phyloP scores from a whole-genome alignment of 148 eudicot genomes.

The Rheum nobile region DNA sequence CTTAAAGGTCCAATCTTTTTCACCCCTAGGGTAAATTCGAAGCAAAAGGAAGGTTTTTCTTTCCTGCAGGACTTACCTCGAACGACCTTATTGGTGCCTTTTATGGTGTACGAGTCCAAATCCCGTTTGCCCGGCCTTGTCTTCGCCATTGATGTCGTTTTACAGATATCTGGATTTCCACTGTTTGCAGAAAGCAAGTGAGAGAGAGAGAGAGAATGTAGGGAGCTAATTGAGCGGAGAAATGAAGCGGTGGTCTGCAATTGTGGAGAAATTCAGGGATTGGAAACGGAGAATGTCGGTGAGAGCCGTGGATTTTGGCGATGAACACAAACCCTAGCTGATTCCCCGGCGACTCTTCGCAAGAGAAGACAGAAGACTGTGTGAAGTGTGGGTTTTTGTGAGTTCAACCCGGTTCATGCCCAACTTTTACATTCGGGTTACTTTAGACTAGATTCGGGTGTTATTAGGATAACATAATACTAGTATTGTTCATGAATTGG shows the following conservation, averaged over 20 bases:
- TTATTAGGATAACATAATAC: background rate
- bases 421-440: background rate
- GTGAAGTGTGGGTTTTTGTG: background rate
- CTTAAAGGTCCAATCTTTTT: background rate
- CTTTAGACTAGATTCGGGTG: no score
- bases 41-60: background rate
- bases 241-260: background rate
- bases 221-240: background rate
- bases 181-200: background rate
- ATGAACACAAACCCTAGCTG: slow-evolving; percentile 21
- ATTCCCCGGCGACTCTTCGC: background rate
- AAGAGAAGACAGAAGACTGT: background rate
- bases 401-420: background rate
- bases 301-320: slow-evolving; percentile 21
- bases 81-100: slow-evolving; percentile 66
- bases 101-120: slow-evolving; percentile 52
- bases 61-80: slow-evolving; percentile 25
- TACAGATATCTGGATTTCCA: background rate
- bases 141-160: slow-evolving; percentile 38
- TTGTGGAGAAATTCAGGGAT: slow-evolving; percentile 1
- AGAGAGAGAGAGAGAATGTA: background rate
- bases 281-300: background rate
- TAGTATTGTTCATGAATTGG: background rate
- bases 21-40: background rate
- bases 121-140: slow-evolving; percentile 56